Base-by-base conservation (phyloP, 2,329 filamentous ascomycete species). In the Metarhizium sp. region DNA sequence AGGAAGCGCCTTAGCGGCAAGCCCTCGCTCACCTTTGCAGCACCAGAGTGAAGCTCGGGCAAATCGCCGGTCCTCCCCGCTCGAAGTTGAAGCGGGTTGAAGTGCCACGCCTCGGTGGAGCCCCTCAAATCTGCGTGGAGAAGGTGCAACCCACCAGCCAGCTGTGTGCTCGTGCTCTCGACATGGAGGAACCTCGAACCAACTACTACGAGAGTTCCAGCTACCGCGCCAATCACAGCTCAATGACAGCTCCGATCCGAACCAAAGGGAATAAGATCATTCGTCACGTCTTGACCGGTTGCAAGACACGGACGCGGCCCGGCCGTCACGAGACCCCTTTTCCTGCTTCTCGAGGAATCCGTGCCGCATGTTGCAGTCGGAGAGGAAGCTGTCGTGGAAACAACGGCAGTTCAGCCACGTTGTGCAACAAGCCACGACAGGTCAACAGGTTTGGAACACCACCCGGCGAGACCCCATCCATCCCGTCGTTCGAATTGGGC, bases 171-270 rank as follows among this genome's bases (percentile, higher is more conserved):
- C 11, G 14, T 14, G 38, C 14, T 40, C 38, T 7, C 8, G 8
- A 25, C 20, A 25, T 25, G 20, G 20, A 14, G 38, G 38, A 25
- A 40, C 14, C 38, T 16, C 38, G 38, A 16, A 14, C 38, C 38
- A 40, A 11, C 38, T 7, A 40, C 38, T 16, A 16, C 38, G 14
- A 5, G 11, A 6, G 42, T 11, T 3, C 10, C 20, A 48, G 25
- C 45, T 55, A 49, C 55, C 55, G 55, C 55, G 49, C 55, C 55
- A 57, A 57, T 57, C 55, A 57, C 36, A 36, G 53, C 32, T 11
- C 10, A 25, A 25, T 25, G 3, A 25, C 25, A 7, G 32, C 32
- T 11, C 10, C 32, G 32, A 34, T 11, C 2, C 7, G 6, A 34
- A 18, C 45, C 38, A 25, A 7, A 13, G 25, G 25, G 50, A 34